Base-by-base conservation (phyloP, 1,284 basidiomycete genomes). In the Athelia sp. region DNA sequence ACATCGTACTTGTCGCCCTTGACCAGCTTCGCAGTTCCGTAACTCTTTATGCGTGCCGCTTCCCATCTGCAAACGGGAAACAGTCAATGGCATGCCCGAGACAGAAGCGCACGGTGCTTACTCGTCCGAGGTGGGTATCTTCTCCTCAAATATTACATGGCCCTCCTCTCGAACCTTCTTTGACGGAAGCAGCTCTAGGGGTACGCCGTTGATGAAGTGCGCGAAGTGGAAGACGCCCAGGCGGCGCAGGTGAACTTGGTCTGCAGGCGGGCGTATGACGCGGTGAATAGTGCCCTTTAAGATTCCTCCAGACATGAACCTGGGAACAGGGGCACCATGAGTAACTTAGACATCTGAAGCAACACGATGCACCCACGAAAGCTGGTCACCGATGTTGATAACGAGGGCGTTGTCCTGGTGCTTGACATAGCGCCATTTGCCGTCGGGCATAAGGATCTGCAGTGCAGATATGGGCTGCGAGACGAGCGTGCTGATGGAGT, bases 381-480 rank as follows among this genome's bases (percentile, higher is more conserved):
- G 55, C 36, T 72, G 69, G 54, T 75, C 74, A 21, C 74, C 73
- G 34, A 73, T 70, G 58, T 76, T 76, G 55, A 75, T 74, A 15
- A 76, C 64, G 43, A 70, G 61, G 4, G 67, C 65, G 31, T 62
- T 60, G 40, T 69, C 66, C 43, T 58, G 55, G 56, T 69, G 68
- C 56, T 72, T 72, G 18, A 74, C 74, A 58, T 71, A 77, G 50
- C 70, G 66, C 75, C 75, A 77, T n/a, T 68, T 65, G 24, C 71
- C 68, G 52, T 70, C 67, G 1, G 67, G 70, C 62, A 72, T 73
- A 42, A 74, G 64, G 35, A 76, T 73, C 54, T 78, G 75, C 17
- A 78, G 60, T 1, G 74, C 74, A 2, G 75, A 70, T 22, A 78
- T 69, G 1, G 74, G 74, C 55, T 77, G 75, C 4, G 73, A 69